Conservation (phyloP, 2,329 filamentous ascomycete species). For the Xylaria sp. region DNA sequence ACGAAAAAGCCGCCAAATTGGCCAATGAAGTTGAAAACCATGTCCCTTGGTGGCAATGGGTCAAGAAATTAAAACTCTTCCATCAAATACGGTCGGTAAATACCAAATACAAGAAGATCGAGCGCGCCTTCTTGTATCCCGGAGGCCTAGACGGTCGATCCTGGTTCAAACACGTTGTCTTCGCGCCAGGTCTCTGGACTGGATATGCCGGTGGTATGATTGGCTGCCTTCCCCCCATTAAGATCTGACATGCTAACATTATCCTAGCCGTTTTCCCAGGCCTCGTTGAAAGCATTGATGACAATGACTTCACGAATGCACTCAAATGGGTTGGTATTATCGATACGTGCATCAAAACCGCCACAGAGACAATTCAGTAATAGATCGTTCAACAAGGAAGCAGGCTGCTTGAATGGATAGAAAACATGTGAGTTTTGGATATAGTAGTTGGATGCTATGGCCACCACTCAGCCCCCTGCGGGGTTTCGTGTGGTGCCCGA, state of each 20-base stretch:
- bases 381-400: neutral
- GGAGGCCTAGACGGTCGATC: constrained; percentile 79
- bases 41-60: constrained; percentile 83
- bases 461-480: neutral
- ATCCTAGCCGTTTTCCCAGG: constrained; percentile 69
- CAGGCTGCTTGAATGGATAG: neutral
- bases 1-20: constrained; percentile 56
- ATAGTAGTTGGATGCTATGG: neutral
- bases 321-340: constrained; percentile 71
- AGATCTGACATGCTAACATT: constrained; percentile 8
- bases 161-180: constrained; percentile 97
- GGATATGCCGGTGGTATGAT: constrained; percentile 79
- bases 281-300: constrained; percentile 70
- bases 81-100: constrained; percentile 76
- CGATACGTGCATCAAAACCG: constrained; percentile 60
- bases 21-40: constrained; percentile 55
- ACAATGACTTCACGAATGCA: constrained; percentile 67
- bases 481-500: neutral
- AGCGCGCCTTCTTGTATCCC: constrained; percentile 81
- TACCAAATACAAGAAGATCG: constrained; percentile 83
- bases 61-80: constrained; percentile 72
- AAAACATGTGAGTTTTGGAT: neutral
- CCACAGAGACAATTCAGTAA: constrained; percentile 54
- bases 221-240: neutral
- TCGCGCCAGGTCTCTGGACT: constrained; percentile 91